Evolutionary conservation across 2,329 filamentous ascomycete species (phyloP).

Genomic region (Beauveria pseudobassiana): DNA sequence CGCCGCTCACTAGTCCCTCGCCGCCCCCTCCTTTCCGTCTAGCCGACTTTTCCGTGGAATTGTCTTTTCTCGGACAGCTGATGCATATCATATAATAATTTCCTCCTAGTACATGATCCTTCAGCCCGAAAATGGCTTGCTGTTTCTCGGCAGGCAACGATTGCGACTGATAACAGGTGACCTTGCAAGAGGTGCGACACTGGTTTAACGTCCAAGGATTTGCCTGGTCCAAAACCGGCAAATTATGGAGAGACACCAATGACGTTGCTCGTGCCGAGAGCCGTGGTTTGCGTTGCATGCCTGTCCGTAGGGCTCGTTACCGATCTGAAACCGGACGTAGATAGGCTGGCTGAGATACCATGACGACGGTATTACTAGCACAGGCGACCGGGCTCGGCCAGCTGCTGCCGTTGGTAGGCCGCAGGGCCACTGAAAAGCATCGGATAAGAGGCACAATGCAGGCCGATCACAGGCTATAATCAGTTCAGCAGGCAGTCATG

Average conservation of each 20-base stretch:
- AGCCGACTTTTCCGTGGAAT: conserved; percentile 8
- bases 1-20: not conserved
- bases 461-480: not conserved
- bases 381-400: not conserved
- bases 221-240: not conserved
- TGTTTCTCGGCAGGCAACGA: not conserved
- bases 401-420: not conserved
- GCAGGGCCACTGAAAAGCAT: not conserved
- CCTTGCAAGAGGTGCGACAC: not conserved
- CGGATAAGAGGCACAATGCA: not conserved
- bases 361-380: not conserved
- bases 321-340: not conserved
- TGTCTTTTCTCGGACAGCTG: not conserved
- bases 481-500: not conserved
- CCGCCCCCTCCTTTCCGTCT: not conserved
- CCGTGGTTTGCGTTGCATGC: not conserved
- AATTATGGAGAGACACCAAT: not conserved
- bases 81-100: not conserved
- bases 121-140: not conserved
- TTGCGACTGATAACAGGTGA: not conserved
- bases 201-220: not conserved
- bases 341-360: not conserved
- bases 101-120: not conserved
- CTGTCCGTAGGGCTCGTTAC: not conserved
- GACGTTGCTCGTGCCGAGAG: conserved; percentile 6